Percentiles rank a stretch among this genome's conserved stretches.
phyloP scores from a whole-genome alignment of 805 yeast species.

The Zygosaccharomyces lentus region DNA sequence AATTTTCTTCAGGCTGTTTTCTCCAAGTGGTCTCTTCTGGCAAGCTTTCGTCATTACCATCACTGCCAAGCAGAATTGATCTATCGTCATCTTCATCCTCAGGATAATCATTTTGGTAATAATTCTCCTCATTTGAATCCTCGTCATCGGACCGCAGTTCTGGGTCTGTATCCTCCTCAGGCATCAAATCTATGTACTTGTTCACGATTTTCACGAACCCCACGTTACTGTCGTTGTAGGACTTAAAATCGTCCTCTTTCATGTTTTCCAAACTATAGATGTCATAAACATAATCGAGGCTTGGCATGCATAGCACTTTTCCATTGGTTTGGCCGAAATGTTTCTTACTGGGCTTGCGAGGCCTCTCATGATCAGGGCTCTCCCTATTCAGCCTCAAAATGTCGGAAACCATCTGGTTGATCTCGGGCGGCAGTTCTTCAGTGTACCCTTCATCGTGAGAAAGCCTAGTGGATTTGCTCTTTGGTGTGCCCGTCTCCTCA shows the following conservation, averaged over 20 bases:
- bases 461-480: neutral
- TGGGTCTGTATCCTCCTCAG: constrained; percentile 38
- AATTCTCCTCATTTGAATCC: constrained; percentile 88
- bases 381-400: constrained; percentile 42
- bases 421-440: constrained; percentile 50
- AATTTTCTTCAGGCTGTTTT: constrained; percentile 12
- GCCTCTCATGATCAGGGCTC: constrained; percentile 8
- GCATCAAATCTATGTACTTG: constrained; percentile 35
- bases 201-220: constrained; percentile 44
- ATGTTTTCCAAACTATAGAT: constrained; percentile 69
- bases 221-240: constrained; percentile 30
- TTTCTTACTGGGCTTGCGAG: constrained; percentile 27
- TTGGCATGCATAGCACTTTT: constrained; percentile 19
- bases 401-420: constrained; percentile 70
- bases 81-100: constrained; percentile 78
- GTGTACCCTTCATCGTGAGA: constrained; percentile 17
- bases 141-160: constrained; percentile 61
- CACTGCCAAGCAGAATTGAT: constrained; percentile 36
- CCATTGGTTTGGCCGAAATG: constrained; percentile 16
- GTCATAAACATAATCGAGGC: constrained; percentile 84
- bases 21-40: constrained; percentile 25
- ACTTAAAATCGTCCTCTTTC: constrained; percentile 47
- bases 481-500: constrained; percentile 11
- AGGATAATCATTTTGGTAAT: constrained; percentile 89
- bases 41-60: constrained; percentile 36